A percentile compares a stretch with the other conserved stretches of the same genome.
Evolutionary conservation across 345 rosid genomes (phyloP).

Genomic region (Linum tenue): DNA sequence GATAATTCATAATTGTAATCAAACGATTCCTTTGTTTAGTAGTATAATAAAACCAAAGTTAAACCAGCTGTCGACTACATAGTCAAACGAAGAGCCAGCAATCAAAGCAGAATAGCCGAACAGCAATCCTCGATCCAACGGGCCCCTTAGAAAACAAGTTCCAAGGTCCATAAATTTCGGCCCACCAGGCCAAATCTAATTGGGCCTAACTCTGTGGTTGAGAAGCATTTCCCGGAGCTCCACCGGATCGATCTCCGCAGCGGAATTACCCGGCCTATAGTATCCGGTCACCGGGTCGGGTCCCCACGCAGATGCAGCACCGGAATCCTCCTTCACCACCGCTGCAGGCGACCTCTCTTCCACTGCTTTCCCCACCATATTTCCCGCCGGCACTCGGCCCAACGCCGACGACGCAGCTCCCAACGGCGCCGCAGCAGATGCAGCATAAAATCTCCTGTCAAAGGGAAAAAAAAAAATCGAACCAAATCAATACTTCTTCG

Average conservation of each 20-base stretch:
- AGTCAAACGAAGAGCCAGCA: too few relatives aligned
- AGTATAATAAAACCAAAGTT: too few relatives aligned
- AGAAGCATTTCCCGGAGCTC: constrained; percentile 57
- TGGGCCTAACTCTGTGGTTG: constrained; percentile 31
- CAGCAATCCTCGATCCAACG: too few relatives aligned
- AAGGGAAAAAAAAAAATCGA: neutral
- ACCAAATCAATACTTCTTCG: neutral
- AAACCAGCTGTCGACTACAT: too few relatives aligned
- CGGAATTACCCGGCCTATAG: constrained; percentile 52
- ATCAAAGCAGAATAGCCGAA: too few relatives aligned
- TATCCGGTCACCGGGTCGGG: constrained; percentile 68
- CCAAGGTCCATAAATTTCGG: neutral
- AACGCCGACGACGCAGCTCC: constrained; percentile 17
- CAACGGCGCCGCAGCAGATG: constrained; percentile 28
- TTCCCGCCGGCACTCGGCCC: constrained; percentile 24
- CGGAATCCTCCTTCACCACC: constrained; percentile 25
- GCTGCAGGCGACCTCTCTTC: constrained; percentile 18
- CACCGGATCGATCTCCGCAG: constrained; percentile 48
- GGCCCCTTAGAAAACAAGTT: too few relatives aligned
- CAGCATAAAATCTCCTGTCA: constrained; percentile 41
- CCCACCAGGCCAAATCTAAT: constrained; percentile 1
- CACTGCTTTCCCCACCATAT: constrained; percentile 25
- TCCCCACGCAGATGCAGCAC: constrained; percentile 40
- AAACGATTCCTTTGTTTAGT: too few relatives aligned
- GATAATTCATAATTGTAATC: too few relatives aligned